These are phyloP conservation scores for Podochytrium sp. DNA, from an alignment of 192 early-diverging fungal genomes.

Conservation along the genomic window DNA sequence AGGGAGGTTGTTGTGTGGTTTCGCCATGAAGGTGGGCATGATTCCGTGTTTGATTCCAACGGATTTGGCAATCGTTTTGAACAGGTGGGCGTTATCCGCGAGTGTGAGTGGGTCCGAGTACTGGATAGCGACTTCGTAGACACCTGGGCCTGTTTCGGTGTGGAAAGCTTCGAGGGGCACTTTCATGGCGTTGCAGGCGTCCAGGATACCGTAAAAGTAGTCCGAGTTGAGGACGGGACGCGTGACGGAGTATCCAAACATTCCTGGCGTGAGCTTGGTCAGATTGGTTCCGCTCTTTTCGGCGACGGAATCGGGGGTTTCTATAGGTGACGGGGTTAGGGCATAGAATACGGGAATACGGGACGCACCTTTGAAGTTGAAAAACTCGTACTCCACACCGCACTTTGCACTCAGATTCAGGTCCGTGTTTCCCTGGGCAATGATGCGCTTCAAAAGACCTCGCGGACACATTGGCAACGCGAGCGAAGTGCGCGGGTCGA, in stretches of 20 bases:
- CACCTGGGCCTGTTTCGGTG: slow-evolving; percentile 84
- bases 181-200: slow-evolving; percentile 55
- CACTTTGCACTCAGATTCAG: slow-evolving; percentile 43
- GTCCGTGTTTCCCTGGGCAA: slow-evolving; percentile 43
- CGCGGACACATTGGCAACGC: slow-evolving; percentile 71
- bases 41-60: slow-evolving; percentile 69
- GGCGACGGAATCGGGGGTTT: slow-evolving; percentile 68
- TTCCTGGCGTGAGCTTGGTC: slow-evolving; percentile 70
- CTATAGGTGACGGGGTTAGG: slow-evolving; percentile 38
- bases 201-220: slow-evolving; percentile 74
- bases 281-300: slow-evolving; percentile 63
- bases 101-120: slow-evolving; percentile 65
- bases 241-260: slow-evolving; percentile 80
- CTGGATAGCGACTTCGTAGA: slow-evolving; percentile 76
- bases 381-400: slow-evolving; percentile 78
- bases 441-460: slow-evolving; percentile 52
- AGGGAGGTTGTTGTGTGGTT: slow-evolving; percentile 70
- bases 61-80: slow-evolving; percentile 77
- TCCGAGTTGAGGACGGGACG: slow-evolving; percentile 69
- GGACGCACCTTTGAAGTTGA: slow-evolving; percentile 72
- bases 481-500: slow-evolving; percentile 57
- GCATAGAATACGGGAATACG: neutral
- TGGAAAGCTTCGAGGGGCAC: slow-evolving; percentile 78
- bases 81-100: slow-evolving; percentile 75
- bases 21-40: slow-evolving; percentile 85